Base-by-base conservation (phyloP, 768 basidiomycete species). In the Boletales sp. region DNA sequence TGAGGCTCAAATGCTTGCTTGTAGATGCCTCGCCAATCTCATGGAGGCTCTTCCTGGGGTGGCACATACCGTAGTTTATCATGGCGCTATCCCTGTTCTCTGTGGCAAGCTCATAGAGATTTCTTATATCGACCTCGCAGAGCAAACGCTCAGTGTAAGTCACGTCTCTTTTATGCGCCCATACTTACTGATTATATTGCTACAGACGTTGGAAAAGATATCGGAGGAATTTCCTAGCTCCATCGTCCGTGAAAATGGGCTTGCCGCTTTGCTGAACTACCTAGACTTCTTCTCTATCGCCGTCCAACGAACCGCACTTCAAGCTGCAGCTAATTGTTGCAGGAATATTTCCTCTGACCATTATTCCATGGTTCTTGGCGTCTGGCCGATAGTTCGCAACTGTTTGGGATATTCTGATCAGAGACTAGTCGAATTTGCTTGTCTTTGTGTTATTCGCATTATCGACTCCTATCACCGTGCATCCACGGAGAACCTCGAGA, bases 21-120 rank as follows among this genome's bases (percentile, higher is more conserved):
- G 94, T 69, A 80, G 97, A 54, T 99, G 97, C 66, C 76, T 99
- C 45, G 95, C 94, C 42, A 98, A 99, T 67, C 77, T 99, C 48
- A 94, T 98, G 92, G 97, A 98, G 69, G 95, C 94, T n/a, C 77
- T 98, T 18, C 97, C 97, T 15, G 94, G 94, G 21, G 88, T 93
- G 37, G 92, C 93, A n/a, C 94, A 97, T 64, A 94, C 92, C 40
- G 86, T 99, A 59, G 95, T 98, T 35, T 91, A 97, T 67, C 90
- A 95, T 61, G 95, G 95, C n/a, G 97, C 95, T 15, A 94, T 99
- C 50, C 94, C 94, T 15, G 93, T 95, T 30, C 79, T 99, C 41
- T 98, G 95, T 80, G 89, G 89, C 80, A 98, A 99, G 69, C 73
- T 99, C 53, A 84, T 92, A 66, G 92, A 97, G 71, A 99, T 99